Evolutionary conservation across 768 basidiomycete genomes (phyloP).

Genomic region (Suillus sp.): DNA sequence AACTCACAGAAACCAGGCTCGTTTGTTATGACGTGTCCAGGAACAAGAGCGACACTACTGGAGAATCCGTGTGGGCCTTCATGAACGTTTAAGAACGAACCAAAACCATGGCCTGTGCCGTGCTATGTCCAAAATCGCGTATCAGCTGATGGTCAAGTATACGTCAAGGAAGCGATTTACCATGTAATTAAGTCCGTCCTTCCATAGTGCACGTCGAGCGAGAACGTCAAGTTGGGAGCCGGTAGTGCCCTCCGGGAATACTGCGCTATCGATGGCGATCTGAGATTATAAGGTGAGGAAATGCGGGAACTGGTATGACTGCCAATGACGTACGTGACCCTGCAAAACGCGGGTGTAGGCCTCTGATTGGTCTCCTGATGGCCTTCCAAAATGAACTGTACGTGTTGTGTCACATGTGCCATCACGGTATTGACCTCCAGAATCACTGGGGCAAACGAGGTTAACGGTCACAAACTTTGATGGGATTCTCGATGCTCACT

Average conservation of each 20-base stretch:
- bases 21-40: slow-evolving; percentile 92
- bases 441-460: slow-evolving; percentile 60
- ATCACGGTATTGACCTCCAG: slow-evolving; percentile 87
- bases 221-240: slow-evolving; percentile 85
- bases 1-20: slow-evolving; percentile 90
- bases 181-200: slow-evolving; percentile 79
- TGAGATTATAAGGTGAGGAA: slow-evolving; percentile 36
- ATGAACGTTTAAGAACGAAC: slow-evolving; percentile 83
- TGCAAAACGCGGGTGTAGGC: slow-evolving; percentile 95
- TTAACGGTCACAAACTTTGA: slow-evolving; percentile 20
- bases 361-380: slow-evolving; percentile 81
- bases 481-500: slow-evolving; percentile 49
- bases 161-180: slow-evolving; percentile 42
- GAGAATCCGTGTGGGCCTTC: slow-evolving; percentile 84
- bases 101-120: slow-evolving; percentile 91
- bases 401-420: slow-evolving; percentile 88
- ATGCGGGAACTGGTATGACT: slow-evolving; percentile 21
- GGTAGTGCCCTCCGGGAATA: slow-evolving; percentile 90
- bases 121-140: slow-evolving; percentile 51
- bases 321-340: slow-evolving; percentile 75
- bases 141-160: slow-evolving; percentile 5
- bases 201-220: slow-evolving; percentile 87
- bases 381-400: slow-evolving; percentile 86
- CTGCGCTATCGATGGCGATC: slow-evolving; percentile 88
- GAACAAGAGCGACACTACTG: slow-evolving; percentile 64